Evolutionary conservation across 2,329 filamentous ascomycete species (phyloP).

Genomic region (Apiospora marii): DNA sequence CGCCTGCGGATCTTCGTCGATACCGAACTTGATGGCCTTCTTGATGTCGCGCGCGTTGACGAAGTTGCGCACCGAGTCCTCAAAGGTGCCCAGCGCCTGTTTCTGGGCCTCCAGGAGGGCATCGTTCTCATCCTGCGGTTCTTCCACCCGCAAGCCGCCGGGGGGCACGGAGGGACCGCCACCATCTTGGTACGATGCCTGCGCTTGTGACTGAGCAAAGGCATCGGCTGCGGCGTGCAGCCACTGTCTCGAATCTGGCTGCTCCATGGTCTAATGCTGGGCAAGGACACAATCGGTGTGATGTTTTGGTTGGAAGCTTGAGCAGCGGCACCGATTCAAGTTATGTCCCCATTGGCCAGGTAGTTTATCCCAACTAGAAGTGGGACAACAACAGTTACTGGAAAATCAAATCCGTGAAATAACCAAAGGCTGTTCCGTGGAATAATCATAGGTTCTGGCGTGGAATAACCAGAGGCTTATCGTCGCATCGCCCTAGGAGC

Average conservation of each 20-base stretch:
- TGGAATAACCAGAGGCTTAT: not conserved
- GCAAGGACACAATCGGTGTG: not conserved
- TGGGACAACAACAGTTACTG: not conserved
- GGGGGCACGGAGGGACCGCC: not conserved
- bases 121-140: slow-evolving; percentile 12
- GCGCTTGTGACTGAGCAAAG: slow-evolving; percentile 12
- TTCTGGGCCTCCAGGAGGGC: slow-evolving; percentile 26
- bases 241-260: slow-evolving; percentile 4
- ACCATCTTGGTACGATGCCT: not conserved
- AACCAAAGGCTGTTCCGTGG: not conserved
- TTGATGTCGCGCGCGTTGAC: slow-evolving; percentile 25
- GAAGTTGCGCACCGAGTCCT: slow-evolving; percentile 29
- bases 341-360: not conserved
- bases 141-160: not conserved
- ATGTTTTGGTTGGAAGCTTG: not conserved
- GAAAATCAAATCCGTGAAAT: not conserved
- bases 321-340: not conserved
- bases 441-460: not conserved
- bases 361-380: not conserved
- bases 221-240: slow-evolving; percentile 16
- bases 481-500: not conserved
- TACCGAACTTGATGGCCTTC: not conserved
- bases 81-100: slow-evolving; percentile 27
- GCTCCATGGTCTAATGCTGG: not conserved
- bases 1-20: slow-evolving; percentile 22